phyloP scores from a whole-genome alignment of 768 basidiomycete genomes.

The Leucosporidium scottii region DNA sequence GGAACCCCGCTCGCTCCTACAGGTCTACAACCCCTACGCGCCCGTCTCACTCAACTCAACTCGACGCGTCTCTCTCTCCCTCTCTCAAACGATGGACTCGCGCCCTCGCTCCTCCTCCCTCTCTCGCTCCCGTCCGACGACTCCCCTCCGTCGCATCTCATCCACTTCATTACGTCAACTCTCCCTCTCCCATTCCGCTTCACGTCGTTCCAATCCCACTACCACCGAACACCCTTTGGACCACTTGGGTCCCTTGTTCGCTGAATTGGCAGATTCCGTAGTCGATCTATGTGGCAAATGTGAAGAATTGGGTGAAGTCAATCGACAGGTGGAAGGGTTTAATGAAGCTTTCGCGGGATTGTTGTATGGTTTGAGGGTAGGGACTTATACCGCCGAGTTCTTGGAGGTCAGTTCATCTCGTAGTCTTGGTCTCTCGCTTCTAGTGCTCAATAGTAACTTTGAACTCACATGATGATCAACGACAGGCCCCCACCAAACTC shows the following conservation, averaged over 20 bases:
- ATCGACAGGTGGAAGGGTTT: conserved; percentile 17
- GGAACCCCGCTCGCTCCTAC: no score
- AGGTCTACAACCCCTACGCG: background rate
- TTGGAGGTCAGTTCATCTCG: conserved; percentile 5
- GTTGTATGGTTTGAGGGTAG: conserved; percentile 30
- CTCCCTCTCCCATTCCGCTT: conserved; percentile 21
- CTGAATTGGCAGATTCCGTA: conserved; percentile 29
- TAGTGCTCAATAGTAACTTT: background rate
- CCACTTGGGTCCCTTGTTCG: conserved; percentile 26
- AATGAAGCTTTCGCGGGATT: conserved; percentile 33
- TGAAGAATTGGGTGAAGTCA: conserved; percentile 14
- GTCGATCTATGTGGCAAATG: conserved; percentile 28
- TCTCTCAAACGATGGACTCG: background rate
- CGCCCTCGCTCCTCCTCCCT: no score
- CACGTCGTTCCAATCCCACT: background rate
- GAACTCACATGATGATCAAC: no score
- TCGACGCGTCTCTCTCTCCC: conserved; percentile 2
- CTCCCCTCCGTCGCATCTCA: conserved; percentile 25
- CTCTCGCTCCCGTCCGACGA: conserved; percentile 13
- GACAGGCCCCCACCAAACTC: conserved; percentile 25
- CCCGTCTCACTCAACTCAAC: background rate
- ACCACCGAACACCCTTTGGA: conserved; percentile 8
- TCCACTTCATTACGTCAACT: conserved; percentile 16
- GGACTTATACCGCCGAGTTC: conserved; percentile 35
- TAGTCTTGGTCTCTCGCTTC: background rate